Conservation (phyloP, 2,329 filamentous ascomycete species). For the Aspergillus pseudotamarii region DNA sequence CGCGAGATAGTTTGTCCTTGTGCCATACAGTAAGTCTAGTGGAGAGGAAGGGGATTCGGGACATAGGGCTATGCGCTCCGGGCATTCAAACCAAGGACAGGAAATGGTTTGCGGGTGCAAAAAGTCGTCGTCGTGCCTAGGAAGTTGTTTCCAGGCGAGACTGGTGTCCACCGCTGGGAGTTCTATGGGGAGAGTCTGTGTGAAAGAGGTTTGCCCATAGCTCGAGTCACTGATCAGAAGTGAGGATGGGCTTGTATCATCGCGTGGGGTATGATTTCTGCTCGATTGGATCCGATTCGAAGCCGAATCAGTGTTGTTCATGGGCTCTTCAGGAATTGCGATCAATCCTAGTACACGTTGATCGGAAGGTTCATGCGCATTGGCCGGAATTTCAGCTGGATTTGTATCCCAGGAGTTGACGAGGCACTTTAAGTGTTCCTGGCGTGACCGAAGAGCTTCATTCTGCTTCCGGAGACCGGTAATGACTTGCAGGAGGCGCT, state of each 20-base stretch:
- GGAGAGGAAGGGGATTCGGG: constrained; percentile 26
- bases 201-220: not conserved
- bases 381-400: not conserved
- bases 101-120: constrained; percentile 3
- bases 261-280: not conserved
- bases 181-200: not conserved
- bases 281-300: not conserved
- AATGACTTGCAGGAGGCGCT: constrained; percentile 25
- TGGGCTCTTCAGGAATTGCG: not conserved
- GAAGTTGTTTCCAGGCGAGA: constrained; percentile 18
- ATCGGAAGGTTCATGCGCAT: not conserved
- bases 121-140: constrained; percentile 22
- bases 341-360: not conserved
- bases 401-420: constrained; percentile 26
- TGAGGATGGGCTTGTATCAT: not conserved
- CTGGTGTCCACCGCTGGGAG: not conserved
- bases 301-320: not conserved
- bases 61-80: constrained; percentile 21
- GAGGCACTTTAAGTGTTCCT: constrained; percentile 20
- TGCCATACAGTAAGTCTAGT: constrained; percentile 31
- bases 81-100: constrained; percentile 21
- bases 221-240: not conserved
- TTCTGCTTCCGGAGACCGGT: constrained; percentile 26
- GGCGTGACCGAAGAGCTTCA: constrained; percentile 21
- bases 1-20: constrained; percentile 28